phyloP scores from a whole-genome alignment of 2,329 filamentous ascomycete genomes.

The Talaromyces funiculosus region DNA sequence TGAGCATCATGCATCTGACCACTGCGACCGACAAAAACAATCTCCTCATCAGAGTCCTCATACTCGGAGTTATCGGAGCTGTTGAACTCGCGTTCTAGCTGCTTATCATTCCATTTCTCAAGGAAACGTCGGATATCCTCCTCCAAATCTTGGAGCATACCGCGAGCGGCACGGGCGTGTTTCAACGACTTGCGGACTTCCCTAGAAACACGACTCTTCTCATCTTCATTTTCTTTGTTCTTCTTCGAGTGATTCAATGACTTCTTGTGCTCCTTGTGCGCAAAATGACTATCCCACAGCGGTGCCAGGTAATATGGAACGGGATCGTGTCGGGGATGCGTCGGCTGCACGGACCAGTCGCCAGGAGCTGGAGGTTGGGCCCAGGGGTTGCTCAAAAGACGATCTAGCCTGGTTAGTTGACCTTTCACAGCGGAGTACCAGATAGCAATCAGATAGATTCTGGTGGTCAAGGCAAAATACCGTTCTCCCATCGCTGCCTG shows the following conservation, averaged over 20 bases:
- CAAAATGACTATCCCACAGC: slow-evolving; percentile 66
- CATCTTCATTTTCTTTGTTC: slow-evolving; percentile 25
- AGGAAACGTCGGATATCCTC: slow-evolving; percentile 76
- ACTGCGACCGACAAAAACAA: slow-evolving; percentile 77
- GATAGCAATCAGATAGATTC: slow-evolving; percentile 13
- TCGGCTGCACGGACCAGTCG: slow-evolving; percentile 80
- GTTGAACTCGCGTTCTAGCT: slow-evolving; percentile 44
- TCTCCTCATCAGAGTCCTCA: slow-evolving; percentile 68
- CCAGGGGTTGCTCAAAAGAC: slow-evolving; percentile 78
- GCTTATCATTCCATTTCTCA: slow-evolving; percentile 51
- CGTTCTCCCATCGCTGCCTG: slow-evolving; percentile 90
- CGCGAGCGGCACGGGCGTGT: slow-evolving; percentile 69
- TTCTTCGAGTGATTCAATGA: slow-evolving; percentile 33
- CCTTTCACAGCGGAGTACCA: background rate
- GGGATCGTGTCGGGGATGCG: slow-evolving; percentile 64
- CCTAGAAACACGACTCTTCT: slow-evolving; percentile 58
- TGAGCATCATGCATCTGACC: slow-evolving; percentile 58
- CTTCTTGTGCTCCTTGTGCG: slow-evolving; percentile 35
- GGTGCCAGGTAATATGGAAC: slow-evolving; percentile 87
- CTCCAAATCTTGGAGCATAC: slow-evolving; percentile 77
- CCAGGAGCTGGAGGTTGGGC: slow-evolving; percentile 71
- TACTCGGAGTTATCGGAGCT: slow-evolving; percentile 34
- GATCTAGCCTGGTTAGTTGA: slow-evolving; percentile 53
- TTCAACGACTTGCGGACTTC: slow-evolving; percentile 78
- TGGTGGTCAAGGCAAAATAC: slow-evolving; percentile 44